Evolutionary conservation across 2,329 filamentous ascomycete species (phyloP).

Genomic region (Pseudogymnoascus sp.): DNA sequence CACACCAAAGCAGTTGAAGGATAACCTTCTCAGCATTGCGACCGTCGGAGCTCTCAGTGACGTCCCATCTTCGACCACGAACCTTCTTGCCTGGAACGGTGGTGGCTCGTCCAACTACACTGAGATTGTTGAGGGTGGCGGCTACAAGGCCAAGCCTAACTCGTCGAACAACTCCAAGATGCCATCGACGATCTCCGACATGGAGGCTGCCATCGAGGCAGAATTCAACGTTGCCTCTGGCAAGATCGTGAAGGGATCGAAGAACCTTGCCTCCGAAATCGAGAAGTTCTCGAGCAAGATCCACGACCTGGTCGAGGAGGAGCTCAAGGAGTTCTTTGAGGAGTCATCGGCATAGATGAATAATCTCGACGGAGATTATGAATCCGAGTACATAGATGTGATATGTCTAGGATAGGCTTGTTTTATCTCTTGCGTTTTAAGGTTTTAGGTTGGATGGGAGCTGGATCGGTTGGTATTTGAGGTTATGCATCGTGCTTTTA

Average conservation of each 20-base stretch:
- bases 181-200: constrained; percentile 47
- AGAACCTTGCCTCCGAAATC: constrained; percentile 46
- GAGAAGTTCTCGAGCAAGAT: constrained; percentile 57
- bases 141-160: constrained; percentile 51
- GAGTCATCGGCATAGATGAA: constrained; percentile 27
- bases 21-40: constrained; percentile 72
- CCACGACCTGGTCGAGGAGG: constrained; percentile 51
- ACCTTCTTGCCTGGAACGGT: constrained; percentile 98
- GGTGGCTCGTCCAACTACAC: constrained; percentile 89
- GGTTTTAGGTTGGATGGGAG: constrained; percentile 24
- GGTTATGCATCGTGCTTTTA: constrained; percentile 26
- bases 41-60: constrained; percentile 71
- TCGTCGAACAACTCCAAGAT: constrained; percentile 36
- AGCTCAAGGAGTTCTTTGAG: constrained; percentile 51
- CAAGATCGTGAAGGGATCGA: constrained; percentile 46
- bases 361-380: constrained; percentile 20
- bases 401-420: constrained; percentile 6
- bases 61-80: constrained; percentile 77
- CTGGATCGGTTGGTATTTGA: constrained; percentile 21
- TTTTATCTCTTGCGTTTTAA: constrained; percentile 16
- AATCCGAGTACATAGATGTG: background rate
- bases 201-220: constrained; percentile 51
- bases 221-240: constrained; percentile 48
- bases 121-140: constrained; percentile 65
- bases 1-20: constrained; percentile 91